Base-by-base conservation (phyloP, 2,329 filamentous ascomycete species). In the Phyllosticta citribraziliensis region DNA sequence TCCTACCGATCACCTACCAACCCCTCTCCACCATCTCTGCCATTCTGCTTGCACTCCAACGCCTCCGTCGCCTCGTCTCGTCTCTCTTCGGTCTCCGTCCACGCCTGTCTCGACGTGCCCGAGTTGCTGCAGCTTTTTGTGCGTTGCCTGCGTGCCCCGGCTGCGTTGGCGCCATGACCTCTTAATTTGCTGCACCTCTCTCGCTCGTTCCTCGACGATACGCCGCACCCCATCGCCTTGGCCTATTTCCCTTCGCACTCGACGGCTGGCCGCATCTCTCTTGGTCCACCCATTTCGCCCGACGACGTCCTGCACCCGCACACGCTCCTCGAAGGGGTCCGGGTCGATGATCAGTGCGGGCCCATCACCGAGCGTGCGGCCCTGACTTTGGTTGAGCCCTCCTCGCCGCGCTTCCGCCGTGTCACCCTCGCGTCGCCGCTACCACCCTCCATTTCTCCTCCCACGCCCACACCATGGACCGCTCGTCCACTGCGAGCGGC, bases 351-450 rank as follows among this genome's bases (percentile, higher is more conserved):
- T 61, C 59, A 57, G 59, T 61, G 59, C 59, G 55, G 59, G 11
- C 59, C 33, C 50, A 55, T 61, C 59, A 57, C 59, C 55, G 59
- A 56, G 54, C 54, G 35, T 53, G 20, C 54, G 58, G 40, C 54
- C 58, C 56, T 58, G 58, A 57, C 52, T 66, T 62, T 64, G 57
- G 51, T 56, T 53, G 56, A 59, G 30, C 52, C 17, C 40, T 27
- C 51, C 52, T 30, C 62, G 40, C 63, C 58, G 33, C 52, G 60
- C 64, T 64, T 63, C 61, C 59, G 64, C 64, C 66, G 65, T 65
- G 62, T 65, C 59, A 55, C 62, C 57, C 62, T 66, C 64, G 67
- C 65, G 64, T 64, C 60, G 65, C 61, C 62, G 61, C 57, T 61
- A 64, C 63, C 61, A 62, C 40, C 56, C 58, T 57, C 55, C 60